phyloP scores from a whole-genome alignment of 2,329 filamentous ascomycete genomes.

The Cylindrodendrum hubeiense region DNA sequence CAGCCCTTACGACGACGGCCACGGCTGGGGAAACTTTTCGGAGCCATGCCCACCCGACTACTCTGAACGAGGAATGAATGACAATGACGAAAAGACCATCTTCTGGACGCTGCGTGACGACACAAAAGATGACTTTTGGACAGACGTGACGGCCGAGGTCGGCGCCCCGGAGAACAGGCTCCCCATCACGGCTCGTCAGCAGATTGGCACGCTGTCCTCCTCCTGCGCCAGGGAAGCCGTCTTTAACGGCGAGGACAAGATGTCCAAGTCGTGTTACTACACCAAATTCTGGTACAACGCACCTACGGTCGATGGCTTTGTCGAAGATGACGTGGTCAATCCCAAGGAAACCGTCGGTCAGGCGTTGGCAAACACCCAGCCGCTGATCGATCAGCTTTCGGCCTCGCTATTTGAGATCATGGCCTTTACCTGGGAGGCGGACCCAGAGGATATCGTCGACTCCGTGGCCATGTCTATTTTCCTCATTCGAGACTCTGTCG shows the following conservation, averaged over 20 bases:
- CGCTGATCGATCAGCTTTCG: not conserved
- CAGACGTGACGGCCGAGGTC: not conserved
- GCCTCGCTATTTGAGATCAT: not conserved
- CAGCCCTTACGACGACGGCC: not conserved
- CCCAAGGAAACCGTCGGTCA: not conserved
- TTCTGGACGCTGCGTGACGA: not conserved
- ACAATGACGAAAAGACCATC: not conserved
- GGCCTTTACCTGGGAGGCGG: not conserved
- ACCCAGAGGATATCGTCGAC: not conserved
- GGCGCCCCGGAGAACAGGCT: not conserved
- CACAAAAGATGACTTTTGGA: not conserved
- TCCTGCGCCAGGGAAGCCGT: not conserved
- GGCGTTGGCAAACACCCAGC: not conserved
- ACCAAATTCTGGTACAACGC: not conserved
- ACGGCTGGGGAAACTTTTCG: not conserved
- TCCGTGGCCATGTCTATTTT: not conserved
- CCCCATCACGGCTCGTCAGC: not conserved
- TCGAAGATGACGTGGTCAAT: not conserved
- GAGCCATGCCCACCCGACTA: slow-evolving; percentile 1
- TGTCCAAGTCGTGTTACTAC: not conserved
- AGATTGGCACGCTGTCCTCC: not conserved
- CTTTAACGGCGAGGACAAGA: not conserved
- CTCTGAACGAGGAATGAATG: not conserved
- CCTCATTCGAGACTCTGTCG: not conserved
- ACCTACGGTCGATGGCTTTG: not conserved